Conservation (phyloP, 2,329 filamentous ascomycete species). For the Aspergillus sclerotialis region DNA sequence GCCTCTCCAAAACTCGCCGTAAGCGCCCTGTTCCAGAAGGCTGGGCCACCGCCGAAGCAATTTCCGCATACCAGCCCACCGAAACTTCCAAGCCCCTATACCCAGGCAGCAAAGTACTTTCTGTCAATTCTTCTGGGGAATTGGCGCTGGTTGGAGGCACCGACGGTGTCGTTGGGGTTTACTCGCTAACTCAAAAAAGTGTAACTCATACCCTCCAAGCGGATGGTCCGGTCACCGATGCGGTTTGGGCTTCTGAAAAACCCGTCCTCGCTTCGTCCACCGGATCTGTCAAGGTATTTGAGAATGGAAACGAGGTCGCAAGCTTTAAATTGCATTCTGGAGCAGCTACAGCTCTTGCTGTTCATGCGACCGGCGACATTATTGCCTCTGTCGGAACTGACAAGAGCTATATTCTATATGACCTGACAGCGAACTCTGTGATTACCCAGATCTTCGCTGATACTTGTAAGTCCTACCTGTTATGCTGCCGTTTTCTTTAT, state of each 20-base stretch:
- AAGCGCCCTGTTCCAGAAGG: conserved; percentile 79
- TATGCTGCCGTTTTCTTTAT: neutral
- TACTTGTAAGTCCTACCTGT: conserved; percentile 54
- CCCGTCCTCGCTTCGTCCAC: conserved; percentile 67
- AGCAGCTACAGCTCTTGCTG: conserved; percentile 64
- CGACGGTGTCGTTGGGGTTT: conserved; percentile 70
- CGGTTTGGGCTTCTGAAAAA: conserved; percentile 54
- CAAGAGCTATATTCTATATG: conserved; percentile 89
- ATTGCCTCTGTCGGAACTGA: conserved; percentile 82
- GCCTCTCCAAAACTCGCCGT: conserved; percentile 79
- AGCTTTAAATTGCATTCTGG: conserved; percentile 78
- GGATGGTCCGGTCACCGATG: conserved; percentile 61
- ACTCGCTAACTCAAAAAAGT: conserved; percentile 69
- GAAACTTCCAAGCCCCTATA: conserved; percentile 52
- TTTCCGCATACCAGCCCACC: conserved; percentile 54
- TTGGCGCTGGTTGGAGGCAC: conserved; percentile 67
- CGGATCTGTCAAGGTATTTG: conserved; percentile 73
- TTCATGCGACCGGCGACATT: conserved; percentile 77
- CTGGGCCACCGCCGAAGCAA: conserved; percentile 71
- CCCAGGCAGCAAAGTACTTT: conserved; percentile 51
- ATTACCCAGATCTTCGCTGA: conserved; percentile 75
- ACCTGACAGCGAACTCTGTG: conserved; percentile 59
- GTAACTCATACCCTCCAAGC: conserved; percentile 61
- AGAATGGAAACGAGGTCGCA: conserved; percentile 61
- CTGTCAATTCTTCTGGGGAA: conserved; percentile 54